A percentile compares a stretch with the other conserved stretches of the same genome.
Conservation (phyloP, 768 basidiomycete genomes). For the Mycena maculata region DNA sequence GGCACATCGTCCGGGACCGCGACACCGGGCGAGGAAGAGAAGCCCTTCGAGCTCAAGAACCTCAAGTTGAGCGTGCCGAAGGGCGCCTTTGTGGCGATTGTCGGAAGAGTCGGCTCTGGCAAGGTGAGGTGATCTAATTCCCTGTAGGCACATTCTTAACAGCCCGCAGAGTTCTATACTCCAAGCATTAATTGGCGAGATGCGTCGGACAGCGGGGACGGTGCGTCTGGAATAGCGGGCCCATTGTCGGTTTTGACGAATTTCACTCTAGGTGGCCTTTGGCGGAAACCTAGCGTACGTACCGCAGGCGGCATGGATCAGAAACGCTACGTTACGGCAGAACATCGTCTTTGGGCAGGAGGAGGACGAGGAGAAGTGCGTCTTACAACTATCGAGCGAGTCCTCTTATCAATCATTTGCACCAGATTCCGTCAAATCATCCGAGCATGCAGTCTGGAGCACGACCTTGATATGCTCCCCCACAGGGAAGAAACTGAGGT, state of each 20-base stretch:
- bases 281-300: constrained; percentile 69
- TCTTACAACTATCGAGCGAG: not conserved
- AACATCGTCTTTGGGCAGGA: constrained; percentile 81
- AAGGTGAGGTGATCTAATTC: constrained; percentile 60
- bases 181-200: constrained; percentile 72
- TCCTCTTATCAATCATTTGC: not conserved
- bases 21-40: constrained; percentile 45
- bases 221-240: constrained; percentile 44
- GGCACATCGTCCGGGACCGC: constrained; percentile 27
- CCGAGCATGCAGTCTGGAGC: constrained; percentile 73
- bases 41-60: constrained; percentile 62
- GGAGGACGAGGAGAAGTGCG: constrained; percentile 66
- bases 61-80: constrained; percentile 59
- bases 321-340: constrained; percentile 74
- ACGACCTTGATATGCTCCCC: constrained; percentile 78
- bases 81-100: constrained; percentile 76
- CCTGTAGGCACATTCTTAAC: too few species aligned
- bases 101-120: constrained; percentile 82
- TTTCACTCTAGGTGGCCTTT: constrained; percentile 54
- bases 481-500: constrained; percentile 72
- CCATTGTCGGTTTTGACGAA: not conserved
- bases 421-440: constrained; percentile 67
- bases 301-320: constrained; percentile 73
- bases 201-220: constrained; percentile 69
- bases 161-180: constrained; percentile 63